Base-by-base conservation (phyloP, 176 grass and related monocot species). In the Metroxylon sagu region DNA sequence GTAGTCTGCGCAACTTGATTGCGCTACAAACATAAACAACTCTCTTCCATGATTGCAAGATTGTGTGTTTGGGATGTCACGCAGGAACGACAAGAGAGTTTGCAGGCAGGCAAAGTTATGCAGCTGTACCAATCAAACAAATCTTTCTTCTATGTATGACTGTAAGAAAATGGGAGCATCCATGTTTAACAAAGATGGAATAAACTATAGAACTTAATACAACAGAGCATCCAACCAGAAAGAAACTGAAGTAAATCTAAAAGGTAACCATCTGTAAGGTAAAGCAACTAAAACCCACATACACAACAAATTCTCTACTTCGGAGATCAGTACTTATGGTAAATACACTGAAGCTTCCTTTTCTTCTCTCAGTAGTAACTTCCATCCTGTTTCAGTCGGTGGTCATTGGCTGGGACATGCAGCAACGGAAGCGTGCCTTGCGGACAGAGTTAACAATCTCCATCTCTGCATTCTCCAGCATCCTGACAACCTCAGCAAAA, bases 341-440 rank as follows among this genome's bases (percentile, higher is more conserved):
- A 60, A 4, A 60, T 60, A 60, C 27, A 60, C 17, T 18, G 54
- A 39, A 16, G 30, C 56, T 26, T 14, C 55, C 76, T 69, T 66
- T 54, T 31, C 57, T 28, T 31, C 28, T 29, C 56, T 59, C 26
- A 16, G 14, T 59, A 12, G 27, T 4, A 29, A 17, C 26, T 16
- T 60, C 27, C 16, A 17, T n/a, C 21, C 10, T 57, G 66, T 53
- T 18, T 85, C 67, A 90, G 56, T 90, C 82, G 2, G 66, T 76
- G 53, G 87, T 85, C 82, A 90, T 90, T 3, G 87, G 87, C 21
- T 79, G 54, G 5, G 78, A 78, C 16, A 82, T 81, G 51, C 87
- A 90, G 56, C 87, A 90, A 26, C 87, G 82, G 70, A 90, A 90
- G 25, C 87, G 82, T 12, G 87, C 87, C 51, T 71, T 90, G 17